Conservation (phyloP, 2,329 filamentous ascomycete species). For the Parafenestella ontariensis region DNA sequence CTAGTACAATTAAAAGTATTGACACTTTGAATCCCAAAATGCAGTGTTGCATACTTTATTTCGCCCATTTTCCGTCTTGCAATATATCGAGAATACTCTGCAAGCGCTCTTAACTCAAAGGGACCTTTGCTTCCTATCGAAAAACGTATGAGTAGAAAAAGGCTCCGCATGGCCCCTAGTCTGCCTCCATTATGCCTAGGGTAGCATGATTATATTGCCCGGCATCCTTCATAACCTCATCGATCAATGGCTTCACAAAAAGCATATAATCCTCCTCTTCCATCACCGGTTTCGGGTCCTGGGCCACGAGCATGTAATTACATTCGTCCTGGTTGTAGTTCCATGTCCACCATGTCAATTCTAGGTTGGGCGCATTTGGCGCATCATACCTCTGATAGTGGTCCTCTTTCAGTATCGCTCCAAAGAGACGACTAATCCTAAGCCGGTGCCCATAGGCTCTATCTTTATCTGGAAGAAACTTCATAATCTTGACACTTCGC, state of each 20-base stretch:
- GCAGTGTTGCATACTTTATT: no score
- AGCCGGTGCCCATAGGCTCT: neutral
- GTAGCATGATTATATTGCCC: no score
- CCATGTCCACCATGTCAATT: slow-evolving; percentile 52
- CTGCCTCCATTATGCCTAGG: no score
- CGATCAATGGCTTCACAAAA: slow-evolving; percentile 46
- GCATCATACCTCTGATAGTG: slow-evolving; percentile 50
- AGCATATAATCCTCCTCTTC: slow-evolving; percentile 49
- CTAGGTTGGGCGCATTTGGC: slow-evolving; percentile 30
- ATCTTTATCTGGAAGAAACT: slow-evolving; percentile 40
- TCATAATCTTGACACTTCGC: slow-evolving; percentile 40
- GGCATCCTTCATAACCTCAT: slow-evolving; percentile 34
- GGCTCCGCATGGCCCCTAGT: no score
- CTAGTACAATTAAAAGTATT: neutral
- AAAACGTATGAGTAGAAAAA: no score
- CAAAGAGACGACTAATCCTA: slow-evolving; percentile 45
- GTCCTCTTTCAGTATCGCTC: slow-evolving; percentile 51
- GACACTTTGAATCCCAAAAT: no score
- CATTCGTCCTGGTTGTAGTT: slow-evolving; percentile 35
- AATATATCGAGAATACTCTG: no score
- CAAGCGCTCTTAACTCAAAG: no score
- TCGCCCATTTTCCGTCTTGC: no score
- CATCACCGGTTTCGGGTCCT: slow-evolving; percentile 34
- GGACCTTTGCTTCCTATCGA: no score
- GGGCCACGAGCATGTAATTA: slow-evolving; percentile 39